Evolutionary conservation across 2,329 filamentous ascomycete species (phyloP).

Genomic region (Curvularia sp.): DNA sequence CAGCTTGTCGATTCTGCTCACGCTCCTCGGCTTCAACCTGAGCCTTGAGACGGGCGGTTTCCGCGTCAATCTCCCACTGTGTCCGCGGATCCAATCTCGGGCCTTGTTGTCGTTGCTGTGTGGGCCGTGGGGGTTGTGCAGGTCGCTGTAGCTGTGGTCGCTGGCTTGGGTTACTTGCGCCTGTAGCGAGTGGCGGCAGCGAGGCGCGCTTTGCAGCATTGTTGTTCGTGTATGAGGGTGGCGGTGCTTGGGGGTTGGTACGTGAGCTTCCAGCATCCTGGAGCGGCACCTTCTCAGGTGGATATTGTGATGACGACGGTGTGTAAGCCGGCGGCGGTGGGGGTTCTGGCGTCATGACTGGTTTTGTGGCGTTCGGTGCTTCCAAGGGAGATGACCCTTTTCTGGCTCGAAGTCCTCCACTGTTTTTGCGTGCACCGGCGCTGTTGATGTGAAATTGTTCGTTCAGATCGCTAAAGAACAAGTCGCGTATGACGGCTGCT

Average conservation of each 20-base stretch:
- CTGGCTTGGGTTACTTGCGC: constrained; percentile 26
- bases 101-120: constrained; percentile 18
- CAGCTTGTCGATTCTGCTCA: constrained; percentile 56
- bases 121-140: neutral
- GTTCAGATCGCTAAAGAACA: constrained; percentile 68
- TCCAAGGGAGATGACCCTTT: constrained; percentile 47
- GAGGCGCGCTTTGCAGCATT: constrained; percentile 38
- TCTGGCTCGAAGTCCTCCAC: constrained; percentile 42
- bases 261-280: constrained; percentile 27
- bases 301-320: constrained; percentile 29
- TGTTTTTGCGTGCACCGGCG: constrained; percentile 49
- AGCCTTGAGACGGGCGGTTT: constrained; percentile 57
- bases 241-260: constrained; percentile 25
- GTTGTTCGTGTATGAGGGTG: constrained; percentile 23
- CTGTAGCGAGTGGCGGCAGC: constrained; percentile 41
- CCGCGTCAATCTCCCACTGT: constrained; percentile 61
- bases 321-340: constrained; percentile 36
- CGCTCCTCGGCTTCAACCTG: constrained; percentile 55
- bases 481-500: constrained; percentile 67
- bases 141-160: constrained; percentile 12
- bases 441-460: constrained; percentile 81
- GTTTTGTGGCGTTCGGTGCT: constrained; percentile 37
- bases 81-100: constrained; percentile 56
- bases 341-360: constrained; percentile 45
- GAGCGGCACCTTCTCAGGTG: constrained; percentile 30